phyloP scores from a whole-genome alignment of 164 flowering plant genomes.

The Vitis rotundifolia region DNA sequence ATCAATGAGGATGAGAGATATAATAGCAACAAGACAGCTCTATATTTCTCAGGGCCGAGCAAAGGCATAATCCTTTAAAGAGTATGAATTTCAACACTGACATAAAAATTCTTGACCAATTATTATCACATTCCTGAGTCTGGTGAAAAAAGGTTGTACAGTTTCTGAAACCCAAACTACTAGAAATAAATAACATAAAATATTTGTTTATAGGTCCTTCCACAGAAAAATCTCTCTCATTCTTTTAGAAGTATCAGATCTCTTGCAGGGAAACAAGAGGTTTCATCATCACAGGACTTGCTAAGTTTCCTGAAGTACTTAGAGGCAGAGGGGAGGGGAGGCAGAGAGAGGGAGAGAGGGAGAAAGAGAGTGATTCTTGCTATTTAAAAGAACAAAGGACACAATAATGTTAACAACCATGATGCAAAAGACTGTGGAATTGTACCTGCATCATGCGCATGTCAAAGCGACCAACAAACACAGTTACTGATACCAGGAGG shows the following conservation, averaged over 20 bases:
- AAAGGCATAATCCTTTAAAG: no score
- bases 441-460: slow-evolving; percentile 99
- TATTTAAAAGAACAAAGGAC: background rate
- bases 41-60: no score
- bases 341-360: background rate
- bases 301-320: background rate
- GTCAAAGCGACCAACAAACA: slow-evolving; percentile 98
- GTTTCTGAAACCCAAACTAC: no score
- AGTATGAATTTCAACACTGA: no score
- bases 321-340: no score
- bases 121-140: no score
- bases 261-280: background rate
- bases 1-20: no score
- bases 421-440: background rate
- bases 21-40: no score
- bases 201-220: background rate
- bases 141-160: no score
- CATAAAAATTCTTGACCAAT: no score
- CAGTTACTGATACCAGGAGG: slow-evolving; percentile 94
- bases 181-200: no score
- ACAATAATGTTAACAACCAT: background rate
- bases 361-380: slow-evolving; percentile 1
- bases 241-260: background rate
- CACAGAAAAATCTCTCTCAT: no score
- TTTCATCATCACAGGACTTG: background rate